Conservation (phyloP, 1,139 yeast species). For the Scheffersomyces stambukii region DNA sequence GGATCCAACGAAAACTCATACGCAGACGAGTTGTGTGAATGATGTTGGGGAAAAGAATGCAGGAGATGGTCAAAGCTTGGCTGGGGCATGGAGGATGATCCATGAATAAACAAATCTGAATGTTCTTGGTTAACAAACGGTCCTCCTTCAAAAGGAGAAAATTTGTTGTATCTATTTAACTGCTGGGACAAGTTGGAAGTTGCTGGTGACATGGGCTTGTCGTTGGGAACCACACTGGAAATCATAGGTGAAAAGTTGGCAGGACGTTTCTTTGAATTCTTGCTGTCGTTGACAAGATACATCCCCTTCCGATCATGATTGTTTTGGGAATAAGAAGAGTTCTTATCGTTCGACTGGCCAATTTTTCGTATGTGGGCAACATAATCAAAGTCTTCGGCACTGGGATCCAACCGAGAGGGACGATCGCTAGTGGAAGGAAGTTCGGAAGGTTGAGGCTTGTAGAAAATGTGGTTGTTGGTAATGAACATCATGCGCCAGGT, state of each 20-base stretch:
- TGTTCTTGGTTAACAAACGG: too few relatives aligned
- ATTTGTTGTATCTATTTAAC: constrained; percentile 7
- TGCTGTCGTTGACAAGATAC: constrained; percentile 6
- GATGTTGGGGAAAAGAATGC: neutral
- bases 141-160: too few relatives aligned
- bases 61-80: too few relatives aligned
- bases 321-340: neutral
- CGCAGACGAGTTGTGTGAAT: constrained; percentile 2
- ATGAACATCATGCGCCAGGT: constrained; percentile 85
- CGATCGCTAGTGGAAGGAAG: too few relatives aligned
- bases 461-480: constrained; percentile 26
- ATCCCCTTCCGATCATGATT: constrained; percentile 4
- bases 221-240: constrained; percentile 3
- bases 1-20: constrained; percentile 31
- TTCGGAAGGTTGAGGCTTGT: neutral
- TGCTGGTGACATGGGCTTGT: constrained; percentile 4
- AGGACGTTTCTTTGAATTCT: constrained; percentile 24
- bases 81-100: too few relatives aligned
- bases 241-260: constrained; percentile 32
- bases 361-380: constrained; percentile 62
- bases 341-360: constrained; percentile 23
- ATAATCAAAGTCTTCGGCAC: constrained; percentile 58
- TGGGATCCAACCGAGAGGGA: constrained; percentile 38
- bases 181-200: constrained; percentile 10
- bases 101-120: too few relatives aligned